A percentile compares a stretch with the other conserved stretches of the same genome.
These are phyloP conservation scores for Thinopyrum elongatum DNA, from an alignment of 176 grass and related monocot genomes.

Conservation along the genomic window DNA sequence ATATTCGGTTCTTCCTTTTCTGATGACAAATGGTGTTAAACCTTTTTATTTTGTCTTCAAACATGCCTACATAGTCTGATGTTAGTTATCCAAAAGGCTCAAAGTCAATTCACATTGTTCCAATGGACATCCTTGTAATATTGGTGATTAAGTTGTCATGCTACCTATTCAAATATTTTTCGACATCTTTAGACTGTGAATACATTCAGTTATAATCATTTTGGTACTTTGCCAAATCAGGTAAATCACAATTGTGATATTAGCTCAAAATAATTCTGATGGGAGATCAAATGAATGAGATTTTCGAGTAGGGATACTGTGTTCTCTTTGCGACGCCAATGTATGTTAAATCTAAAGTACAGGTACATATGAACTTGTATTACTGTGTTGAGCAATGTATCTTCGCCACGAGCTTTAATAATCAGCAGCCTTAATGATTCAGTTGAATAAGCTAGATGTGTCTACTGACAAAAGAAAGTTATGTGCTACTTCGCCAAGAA, in stretches of 20 bases:
- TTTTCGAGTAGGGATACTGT: constrained; percentile 61
- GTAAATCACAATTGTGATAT: constrained; percentile 68
- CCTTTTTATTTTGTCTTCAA: not conserved
- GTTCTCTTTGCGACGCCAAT: constrained; percentile 74
- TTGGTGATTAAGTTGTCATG: not conserved
- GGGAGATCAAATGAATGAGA: constrained; percentile 90
- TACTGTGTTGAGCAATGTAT: constrained; percentile 1
- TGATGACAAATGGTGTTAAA: not conserved
- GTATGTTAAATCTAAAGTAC: constrained; percentile 59
- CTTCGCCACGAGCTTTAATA: not conserved
- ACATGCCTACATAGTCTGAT: not conserved
- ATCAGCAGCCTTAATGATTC: not conserved
- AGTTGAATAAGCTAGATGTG: not conserved
- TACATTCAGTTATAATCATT: constrained; percentile 14
- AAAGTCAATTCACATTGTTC: not conserved
- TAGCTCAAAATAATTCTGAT: constrained; percentile 56
- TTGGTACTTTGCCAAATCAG: constrained; percentile 44
- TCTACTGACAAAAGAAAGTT: constrained; percentile 11
- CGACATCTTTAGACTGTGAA: not conserved
- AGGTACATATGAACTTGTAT: constrained; percentile 43
- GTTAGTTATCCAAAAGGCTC: not conserved
- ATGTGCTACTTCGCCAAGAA: not conserved
- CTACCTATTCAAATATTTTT: constrained; percentile 3
- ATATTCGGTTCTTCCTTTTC: not conserved
- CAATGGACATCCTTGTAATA: not conserved